Evolutionary conservation across 208 protist genomes (phyloP), one percentile per base, ranked within the genome.

Genomic region (Crithidia fasciculata): DNA sequence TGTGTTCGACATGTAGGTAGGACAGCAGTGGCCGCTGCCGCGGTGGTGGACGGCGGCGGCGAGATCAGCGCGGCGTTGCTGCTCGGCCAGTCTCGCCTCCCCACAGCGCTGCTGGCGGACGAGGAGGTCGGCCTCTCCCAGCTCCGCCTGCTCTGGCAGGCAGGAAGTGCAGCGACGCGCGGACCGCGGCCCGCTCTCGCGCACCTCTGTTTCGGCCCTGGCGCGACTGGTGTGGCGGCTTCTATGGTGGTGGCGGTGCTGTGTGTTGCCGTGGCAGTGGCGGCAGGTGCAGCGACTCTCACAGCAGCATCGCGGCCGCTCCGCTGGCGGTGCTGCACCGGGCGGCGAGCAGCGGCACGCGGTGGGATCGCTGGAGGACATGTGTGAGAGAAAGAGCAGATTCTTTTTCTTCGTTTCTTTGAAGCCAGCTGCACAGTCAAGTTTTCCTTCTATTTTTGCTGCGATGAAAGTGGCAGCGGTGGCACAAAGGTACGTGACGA

Each of bases 301-400:
- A 53, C 90, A 93, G 81, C 90, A 95, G 78, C 89, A 94, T 16
- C 72, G 82, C 8, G 71, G 57, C 50, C 75, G 36, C 28, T 64
- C 69, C 10, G 66, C 56, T n/a, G 49, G 59, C 41, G 28, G 28
- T 58, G 15, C 41, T 6, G 50, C 63, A 60, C 64, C 45, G 7
- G 45, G 45, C 49, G 5, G 60, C 53, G 39, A 69, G 28, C 66
- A 9, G 10, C 53, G 66, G 18, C 65, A 69, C 69, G 16, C n/a
- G 28, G 57, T 53, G 18, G 37, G 49, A 5, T 66, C 47, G 18
- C 6, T 58, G 37, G 73, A 54, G 12, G 12, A 50, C 73, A 78
- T 81, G n/a, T 6, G 69, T 56, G 53, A 52, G 37, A 54, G 8
- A 37, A 0, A 44, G 39, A 62, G 55, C 18, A 55, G 19, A 39